Evolutionary conservation across 2,329 filamentous ascomycete species (phyloP), one percentile per base, ranked within the genome.

Genomic region (Aspergillus alliaceus): DNA sequence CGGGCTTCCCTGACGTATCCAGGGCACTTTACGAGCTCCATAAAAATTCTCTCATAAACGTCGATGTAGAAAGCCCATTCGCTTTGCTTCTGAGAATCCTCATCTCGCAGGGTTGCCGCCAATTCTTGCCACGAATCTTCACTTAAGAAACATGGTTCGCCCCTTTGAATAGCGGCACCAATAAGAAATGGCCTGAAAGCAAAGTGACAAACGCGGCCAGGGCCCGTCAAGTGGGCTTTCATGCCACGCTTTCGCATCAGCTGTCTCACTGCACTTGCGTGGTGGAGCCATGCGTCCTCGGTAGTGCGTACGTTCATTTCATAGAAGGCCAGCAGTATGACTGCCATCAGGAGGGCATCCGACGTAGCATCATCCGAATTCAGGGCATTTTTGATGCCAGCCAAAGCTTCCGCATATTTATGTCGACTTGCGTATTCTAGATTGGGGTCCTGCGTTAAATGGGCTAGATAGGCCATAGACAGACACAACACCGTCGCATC

Each of bases 131-230:
- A 74, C 11, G 67, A 65, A 3, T 71, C 68, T 32, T 64, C 57
- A 40, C 65, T 64, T 22, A 74, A 66, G 47, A 74, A 69, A 46
- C 71, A 75, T 6, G 64, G 54, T 20, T 63, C 66, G 25, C 66
- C 68, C 42, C 66, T 58, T 24, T 69, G 58, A 42, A 71, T 71
- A 2, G 71, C 66, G 40, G 73, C 66, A 18, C 71, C 69, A 29
- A 73, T 61, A 8, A 74, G 59, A 35, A 72, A 72, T 35, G 69
- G 71, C 12, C 72, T 68, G 57, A 72, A 74, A 6, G 71, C 71
- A 12, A 73, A 60, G 47, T 69, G 73, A 3, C 74, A 59, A 31
- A 66, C 66, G 18, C 67, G 67, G 47, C 73, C 72, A 35, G 74
- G 66, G 4, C 70, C 71, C 2, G 53, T 60, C 7, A 66, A 58